Base-by-base conservation (phyloP, 306 rosid genomes). In the Astragalus membranaceus region DNA sequence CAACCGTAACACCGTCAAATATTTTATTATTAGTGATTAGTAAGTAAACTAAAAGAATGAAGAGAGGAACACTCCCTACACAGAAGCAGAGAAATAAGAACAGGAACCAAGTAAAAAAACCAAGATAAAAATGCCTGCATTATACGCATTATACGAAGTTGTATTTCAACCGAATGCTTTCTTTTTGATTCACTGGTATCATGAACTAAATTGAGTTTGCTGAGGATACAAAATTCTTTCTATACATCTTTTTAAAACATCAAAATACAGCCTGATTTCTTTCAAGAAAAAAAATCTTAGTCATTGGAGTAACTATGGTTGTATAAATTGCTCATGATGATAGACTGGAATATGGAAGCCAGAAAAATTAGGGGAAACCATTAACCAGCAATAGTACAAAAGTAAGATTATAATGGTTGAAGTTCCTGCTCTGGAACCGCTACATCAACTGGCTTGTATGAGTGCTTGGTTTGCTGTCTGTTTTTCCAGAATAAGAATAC, bases 341-440 rank as follows among this genome's bases (percentile, higher is more conserved):
- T 61, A 33, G 20, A 65, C 58, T 74, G 16, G 59, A 72, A 69
- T 58, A 50, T 78, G 55, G 60, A 57, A 75, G 53, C 69, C 30
- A 59, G 72, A 49, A 32, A 14, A 78, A 43, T 65, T 3, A 50
- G 5, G 5, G 61, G 41, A 68, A 46, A 72, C 76, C 16, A 69
- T 43, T 70, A 55, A 66, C 66, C 70, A 62, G 70, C 42, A 72
- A 30, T 57, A 7, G 68, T 81, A 44, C 52, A 72, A 33, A 9
- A 9, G 52, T 13, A 29, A 29, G 73, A 83, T 91, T 80, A 88
- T 35, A 94, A 64, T 8, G 97, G 91, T 78, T 88, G 99, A 64
- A 95, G 99, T 78, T 95, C 99, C 73, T 91, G 96, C 86, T 95
- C 99, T 0, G 87, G 85, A 64, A 36, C 82, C 43, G 75, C 85